A percentile compares a stretch with the other conserved stretches of the same genome.
Evolutionary conservation across 768 basidiomycete genomes (phyloP).

Genomic region (Gloeophyllum trabeum): DNA sequence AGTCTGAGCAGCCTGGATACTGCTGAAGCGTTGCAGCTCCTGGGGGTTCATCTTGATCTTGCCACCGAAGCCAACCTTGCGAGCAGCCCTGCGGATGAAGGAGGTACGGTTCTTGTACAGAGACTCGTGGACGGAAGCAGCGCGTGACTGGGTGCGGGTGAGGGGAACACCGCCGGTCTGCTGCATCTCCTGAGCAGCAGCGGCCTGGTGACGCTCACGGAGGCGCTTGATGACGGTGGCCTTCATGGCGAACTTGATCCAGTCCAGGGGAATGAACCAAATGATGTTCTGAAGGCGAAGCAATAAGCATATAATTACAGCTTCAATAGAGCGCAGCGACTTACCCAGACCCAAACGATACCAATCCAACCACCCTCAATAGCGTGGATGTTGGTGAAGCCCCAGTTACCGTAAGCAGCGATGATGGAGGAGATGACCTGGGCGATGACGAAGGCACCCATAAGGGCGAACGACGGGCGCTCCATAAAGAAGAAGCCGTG

Average conservation of each 20-base stretch:
- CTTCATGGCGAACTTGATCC: slow-evolving; percentile 96
- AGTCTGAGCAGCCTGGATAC: slow-evolving; percentile 73
- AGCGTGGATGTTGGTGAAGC: slow-evolving; percentile 73
- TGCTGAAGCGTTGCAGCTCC: slow-evolving; percentile 78
- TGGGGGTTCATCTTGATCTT: slow-evolving; percentile 75
- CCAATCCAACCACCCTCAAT: slow-evolving; percentile 95
- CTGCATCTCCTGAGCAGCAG: slow-evolving; percentile 18
- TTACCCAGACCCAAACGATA: slow-evolving; percentile 93
- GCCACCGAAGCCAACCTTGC: slow-evolving; percentile 82
- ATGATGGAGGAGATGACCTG: slow-evolving; percentile 95
- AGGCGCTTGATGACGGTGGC: slow-evolving; percentile 80
- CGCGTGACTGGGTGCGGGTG: slow-evolving; percentile 81
- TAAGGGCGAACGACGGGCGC: slow-evolving; percentile 79
- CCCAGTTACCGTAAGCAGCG: slow-evolving; percentile 87
- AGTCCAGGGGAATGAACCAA: slow-evolving; percentile 94
- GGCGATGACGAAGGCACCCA: slow-evolving; percentile 85
- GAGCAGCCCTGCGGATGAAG: slow-evolving; percentile 82
- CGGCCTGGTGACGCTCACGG: slow-evolving; percentile 49
- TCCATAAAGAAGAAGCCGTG: slow-evolving; percentile 98
- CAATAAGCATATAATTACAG: not conserved
- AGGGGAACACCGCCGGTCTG: slow-evolving; percentile 56
- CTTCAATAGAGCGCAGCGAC: slow-evolving; percentile 16
- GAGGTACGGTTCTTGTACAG: slow-evolving; percentile 92
- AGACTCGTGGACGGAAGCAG: slow-evolving; percentile 82
- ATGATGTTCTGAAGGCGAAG: slow-evolving; percentile 62